A percentile compares a stretch with the other conserved stretches of the same genome.
Evolutionary conservation across 495 filamentous ascomycete species (phyloP).

Genomic region (Penicillium argentinense): DNA sequence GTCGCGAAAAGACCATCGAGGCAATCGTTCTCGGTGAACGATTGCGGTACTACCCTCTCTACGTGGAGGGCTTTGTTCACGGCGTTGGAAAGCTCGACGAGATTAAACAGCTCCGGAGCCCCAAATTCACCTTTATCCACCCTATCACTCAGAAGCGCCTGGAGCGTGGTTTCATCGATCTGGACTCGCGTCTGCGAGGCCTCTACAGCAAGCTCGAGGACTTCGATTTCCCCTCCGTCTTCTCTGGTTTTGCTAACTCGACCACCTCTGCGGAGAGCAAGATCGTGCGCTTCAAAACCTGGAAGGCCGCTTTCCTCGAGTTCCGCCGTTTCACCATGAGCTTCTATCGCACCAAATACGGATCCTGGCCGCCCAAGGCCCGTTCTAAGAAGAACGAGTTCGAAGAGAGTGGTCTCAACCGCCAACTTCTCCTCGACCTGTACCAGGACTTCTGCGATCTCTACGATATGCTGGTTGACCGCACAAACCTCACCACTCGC

Average conservation of each 20-base stretch:
- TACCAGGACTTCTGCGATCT: constrained; percentile 84
- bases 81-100: constrained; percentile 86
- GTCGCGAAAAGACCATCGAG: constrained; percentile 88
- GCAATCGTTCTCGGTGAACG: constrained; percentile 82
- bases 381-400: constrained; percentile 90
- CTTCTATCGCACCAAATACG: constrained; percentile 81
- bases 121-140: constrained; percentile 68
- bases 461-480: constrained; percentile 87
- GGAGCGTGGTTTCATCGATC: constrained; percentile 77
- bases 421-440: constrained; percentile 74
- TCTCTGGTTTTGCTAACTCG: constrained; percentile 83
- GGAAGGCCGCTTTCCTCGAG: constrained; percentile 70
- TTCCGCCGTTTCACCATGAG: constrained; percentile 73
- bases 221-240: constrained; percentile 90
- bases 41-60: constrained; percentile 78
- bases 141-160: constrained; percentile 71
- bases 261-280: constrained; percentile 71
- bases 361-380: constrained; percentile 92
- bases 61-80: constrained; percentile 89
- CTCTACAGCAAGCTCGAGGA: constrained; percentile 68
- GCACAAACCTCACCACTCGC: constrained; percentile 54
- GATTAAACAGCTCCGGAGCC: constrained; percentile 64
- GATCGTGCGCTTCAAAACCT: constrained; percentile 76
- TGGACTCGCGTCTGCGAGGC: constrained; percentile 64
- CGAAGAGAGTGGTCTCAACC: constrained; percentile 80